phyloP scores from a whole-genome alignment of 495 filamentous ascomycete genomes.

The Podospora appendiculata region DNA sequence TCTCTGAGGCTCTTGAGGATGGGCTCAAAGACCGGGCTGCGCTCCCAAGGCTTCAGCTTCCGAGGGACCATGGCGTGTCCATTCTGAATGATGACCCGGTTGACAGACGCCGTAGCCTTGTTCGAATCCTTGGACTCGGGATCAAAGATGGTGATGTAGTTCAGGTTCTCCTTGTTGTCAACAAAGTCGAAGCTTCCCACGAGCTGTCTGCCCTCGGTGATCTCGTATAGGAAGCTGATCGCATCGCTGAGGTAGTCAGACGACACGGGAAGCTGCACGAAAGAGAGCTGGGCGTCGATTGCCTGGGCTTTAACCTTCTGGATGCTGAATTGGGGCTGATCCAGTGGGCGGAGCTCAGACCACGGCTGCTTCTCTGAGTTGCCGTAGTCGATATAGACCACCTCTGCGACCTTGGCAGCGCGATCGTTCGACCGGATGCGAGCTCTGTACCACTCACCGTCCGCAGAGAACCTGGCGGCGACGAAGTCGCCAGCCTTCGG shows the following conservation, averaged over 20 bases:
- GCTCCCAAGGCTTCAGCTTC: constrained; percentile 87
- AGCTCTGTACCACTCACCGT: constrained; percentile 91
- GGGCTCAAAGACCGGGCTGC: constrained; percentile 53
- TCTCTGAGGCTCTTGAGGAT: constrained; percentile 59
- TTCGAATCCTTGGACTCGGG: constrained; percentile 47
- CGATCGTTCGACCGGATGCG: constrained; percentile 88
- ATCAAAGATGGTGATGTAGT: constrained; percentile 84
- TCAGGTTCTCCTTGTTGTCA: constrained; percentile 61
- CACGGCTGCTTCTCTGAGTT: constrained; percentile 85
- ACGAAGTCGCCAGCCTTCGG: constrained; percentile 91
- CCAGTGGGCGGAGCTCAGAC: constrained; percentile 70
- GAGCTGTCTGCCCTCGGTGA: constrained; percentile 59
- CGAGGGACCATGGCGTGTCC: constrained; percentile 83
- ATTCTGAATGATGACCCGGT: constrained; percentile 72
- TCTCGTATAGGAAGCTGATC: constrained; percentile 58
- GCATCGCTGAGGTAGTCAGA: constrained; percentile 76
- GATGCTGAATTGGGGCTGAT: constrained; percentile 65
- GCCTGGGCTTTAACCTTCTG: constrained; percentile 83
- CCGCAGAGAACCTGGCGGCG: constrained; percentile 77
- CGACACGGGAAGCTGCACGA: constrained; percentile 74
- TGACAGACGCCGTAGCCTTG: constrained; percentile 60
- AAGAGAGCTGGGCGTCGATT: constrained; percentile 76
- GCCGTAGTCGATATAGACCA: constrained; percentile 93
- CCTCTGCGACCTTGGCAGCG: constrained; percentile 74
- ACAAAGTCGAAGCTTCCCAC: constrained; percentile 85